These are phyloP conservation scores for Cladophialophora yegresii DNA, from an alignment of 2,329 filamentous ascomycete genomes.

Conservation along the genomic window DNA sequence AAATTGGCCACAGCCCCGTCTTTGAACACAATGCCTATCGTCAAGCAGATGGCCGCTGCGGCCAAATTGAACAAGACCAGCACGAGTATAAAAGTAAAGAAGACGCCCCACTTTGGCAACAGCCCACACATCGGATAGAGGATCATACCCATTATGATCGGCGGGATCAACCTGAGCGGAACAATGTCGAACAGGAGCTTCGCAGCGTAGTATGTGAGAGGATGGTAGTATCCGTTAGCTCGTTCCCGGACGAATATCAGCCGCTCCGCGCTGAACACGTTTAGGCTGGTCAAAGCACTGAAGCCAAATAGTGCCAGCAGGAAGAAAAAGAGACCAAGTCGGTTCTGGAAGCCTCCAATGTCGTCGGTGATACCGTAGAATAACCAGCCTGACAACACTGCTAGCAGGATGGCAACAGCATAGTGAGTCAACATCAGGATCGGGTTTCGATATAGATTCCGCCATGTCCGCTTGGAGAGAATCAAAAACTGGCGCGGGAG, in stretches of 20 bases:
- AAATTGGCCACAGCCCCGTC: slow-evolving; percentile 89
- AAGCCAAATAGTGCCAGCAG: slow-evolving; percentile 93
- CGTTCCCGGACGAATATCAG: slow-evolving; percentile 89
- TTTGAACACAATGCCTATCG: slow-evolving; percentile 93
- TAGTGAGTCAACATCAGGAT: slow-evolving; percentile 99
- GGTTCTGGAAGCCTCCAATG: slow-evolving; percentile 96
- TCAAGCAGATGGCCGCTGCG: slow-evolving; percentile 87
- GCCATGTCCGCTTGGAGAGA: slow-evolving; percentile 88
- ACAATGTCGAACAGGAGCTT: slow-evolving; percentile 99
- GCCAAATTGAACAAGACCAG: slow-evolving; percentile 95
- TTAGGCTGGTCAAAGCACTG: slow-evolving; percentile 89
- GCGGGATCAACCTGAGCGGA: slow-evolving; percentile 88
- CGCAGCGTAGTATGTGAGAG: slow-evolving; percentile 87
- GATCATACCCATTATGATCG: slow-evolving; percentile 91
- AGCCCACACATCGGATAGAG: slow-evolving; percentile 98
- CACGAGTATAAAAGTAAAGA: slow-evolving; percentile 87
- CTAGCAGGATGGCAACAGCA: slow-evolving; percentile 90
- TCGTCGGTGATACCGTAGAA: slow-evolving; percentile 97
- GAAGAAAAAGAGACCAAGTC: slow-evolving; percentile 96
- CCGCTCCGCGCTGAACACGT: slow-evolving; percentile 87
- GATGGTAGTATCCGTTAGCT: slow-evolving; percentile 94
- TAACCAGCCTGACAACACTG: slow-evolving; percentile 89
- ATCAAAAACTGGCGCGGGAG: slow-evolving; percentile 82
- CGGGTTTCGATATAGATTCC: slow-evolving; percentile 94
- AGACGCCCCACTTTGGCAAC: slow-evolving; percentile 76